Conservation (phyloP, 306 rosid genomes). For the Trifolium dubium region DNA sequence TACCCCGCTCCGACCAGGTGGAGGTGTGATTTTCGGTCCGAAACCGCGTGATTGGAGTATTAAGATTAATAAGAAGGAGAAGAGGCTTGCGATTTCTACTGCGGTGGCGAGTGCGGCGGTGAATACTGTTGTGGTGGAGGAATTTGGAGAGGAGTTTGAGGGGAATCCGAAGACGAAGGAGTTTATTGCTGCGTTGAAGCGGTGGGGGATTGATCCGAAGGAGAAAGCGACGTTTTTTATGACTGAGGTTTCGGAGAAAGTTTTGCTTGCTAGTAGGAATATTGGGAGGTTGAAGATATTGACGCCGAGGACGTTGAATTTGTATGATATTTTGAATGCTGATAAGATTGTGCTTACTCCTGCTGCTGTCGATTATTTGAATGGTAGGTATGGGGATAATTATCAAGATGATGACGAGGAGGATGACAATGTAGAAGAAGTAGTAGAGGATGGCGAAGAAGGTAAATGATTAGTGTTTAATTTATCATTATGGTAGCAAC, state of each 20-base stretch:
- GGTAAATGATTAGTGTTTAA: conserved; percentile 38
- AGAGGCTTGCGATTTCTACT: conserved; percentile 83
- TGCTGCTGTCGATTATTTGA: conserved; percentile 75
- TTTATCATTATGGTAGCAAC: background rate
- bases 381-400: conserved; percentile 69
- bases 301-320: conserved; percentile 89
- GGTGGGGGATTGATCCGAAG: conserved; percentile 95
- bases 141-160: conserved; percentile 70
- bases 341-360: conserved; percentile 83
- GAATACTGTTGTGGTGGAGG: conserved; percentile 84
- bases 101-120: conserved; percentile 76
- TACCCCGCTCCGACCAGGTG: conserved; percentile 87
- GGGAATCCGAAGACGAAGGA: conserved; percentile 87
- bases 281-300: conserved; percentile 78
- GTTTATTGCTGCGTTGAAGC: conserved; percentile 73
- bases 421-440: conserved; percentile 41
- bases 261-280: conserved; percentile 77
- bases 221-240: conserved; percentile 74
- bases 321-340: conserved; percentile 83
- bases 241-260: conserved; percentile 69
- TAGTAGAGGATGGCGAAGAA: conserved; percentile 46
- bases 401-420: conserved; percentile 41
- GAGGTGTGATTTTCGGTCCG: conserved; percentile 89
- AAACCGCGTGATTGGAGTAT: conserved; percentile 91
- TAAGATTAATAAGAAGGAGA: conserved; percentile 90